phyloP scores from a whole-genome alignment of 1,284 basidiomycete species.

The Apiotrichum gamsii region DNA sequence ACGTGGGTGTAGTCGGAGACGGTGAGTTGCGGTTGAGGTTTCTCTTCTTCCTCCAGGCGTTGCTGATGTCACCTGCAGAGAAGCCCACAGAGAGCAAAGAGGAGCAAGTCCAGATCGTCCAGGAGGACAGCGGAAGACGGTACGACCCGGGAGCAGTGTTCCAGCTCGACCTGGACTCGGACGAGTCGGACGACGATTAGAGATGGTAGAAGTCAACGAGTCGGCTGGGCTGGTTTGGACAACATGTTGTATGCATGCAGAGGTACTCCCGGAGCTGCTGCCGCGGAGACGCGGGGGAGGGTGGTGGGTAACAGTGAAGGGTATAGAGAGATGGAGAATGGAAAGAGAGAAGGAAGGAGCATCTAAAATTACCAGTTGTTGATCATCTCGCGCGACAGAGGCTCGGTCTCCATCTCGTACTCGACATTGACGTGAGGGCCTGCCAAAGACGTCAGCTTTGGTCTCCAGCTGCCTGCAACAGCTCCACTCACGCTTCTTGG shows the following conservation, averaged over 20 bases:
- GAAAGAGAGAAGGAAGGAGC: not conserved
- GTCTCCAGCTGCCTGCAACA: not conserved
- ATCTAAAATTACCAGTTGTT: constrained; percentile 49
- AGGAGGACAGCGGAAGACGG: constrained; percentile 30
- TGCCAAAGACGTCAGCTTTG: constrained; percentile 5
- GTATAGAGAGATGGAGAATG: constrained; percentile 1
- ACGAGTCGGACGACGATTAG: constrained; percentile 28
- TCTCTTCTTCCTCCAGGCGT: too few relatives aligned
- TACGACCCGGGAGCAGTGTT: constrained; percentile 39
- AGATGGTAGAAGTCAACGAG: not conserved
- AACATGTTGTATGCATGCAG: constrained; percentile 25
- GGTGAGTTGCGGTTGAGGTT: constrained; percentile 19
- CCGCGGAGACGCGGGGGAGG: too few relatives aligned
- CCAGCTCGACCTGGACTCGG: constrained; percentile 38
- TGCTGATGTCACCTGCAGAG: constrained; percentile 4
- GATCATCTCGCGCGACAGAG: constrained; percentile 51
- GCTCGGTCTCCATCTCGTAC: constrained; percentile 86
- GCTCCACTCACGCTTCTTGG: constrained; percentile 32
- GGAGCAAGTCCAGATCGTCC: constrained; percentile 14
- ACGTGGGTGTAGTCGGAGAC: constrained; percentile 29
- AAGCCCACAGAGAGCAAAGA: constrained; percentile 4
- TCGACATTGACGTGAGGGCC: constrained; percentile 80
- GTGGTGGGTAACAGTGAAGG: not conserved
- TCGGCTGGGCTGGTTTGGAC: not conserved
- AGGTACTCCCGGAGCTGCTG: not conserved